Evolutionary conservation across 768 basidiomycete species (phyloP), one percentile per base, ranked within the genome.

Genomic region (Termitomyces sp.): DNA sequence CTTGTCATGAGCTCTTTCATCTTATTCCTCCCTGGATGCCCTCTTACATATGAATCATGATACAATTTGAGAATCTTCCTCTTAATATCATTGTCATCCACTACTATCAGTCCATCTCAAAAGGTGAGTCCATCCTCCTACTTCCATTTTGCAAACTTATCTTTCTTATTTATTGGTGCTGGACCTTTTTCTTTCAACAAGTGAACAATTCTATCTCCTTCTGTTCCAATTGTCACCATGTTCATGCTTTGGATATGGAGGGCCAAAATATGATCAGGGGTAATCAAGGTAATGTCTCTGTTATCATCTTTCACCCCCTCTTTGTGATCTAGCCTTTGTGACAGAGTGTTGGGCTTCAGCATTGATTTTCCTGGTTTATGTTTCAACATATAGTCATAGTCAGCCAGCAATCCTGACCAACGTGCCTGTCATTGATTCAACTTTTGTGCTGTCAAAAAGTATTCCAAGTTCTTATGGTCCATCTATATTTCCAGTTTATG

Each of bases 361-460:
- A 71, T 72, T 0, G 51, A 32, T 16, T 22, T 57, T 15, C 73
- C 75, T 7, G 74, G 78, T 57, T 50, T 63, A 63, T 75, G 80
- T 18, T 67, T 42, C 1, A 73, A 51, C 63, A 46, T 24, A 22
- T 76, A 78, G 44, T 79, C 66, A 61, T 72, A 81, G 7, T 75
- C 66, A 0, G 74, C 63, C 0, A 83, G 68, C 16, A 71, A 66
- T 0, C 70, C 59, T 0, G 73, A 68, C 82, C 82, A 84, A 8
- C 74, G 60, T 0, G 76, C 79, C 69, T 83, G 81, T 13, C 76
- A 53, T 6, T 71, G 65, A 60, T 74, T 81, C 0, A 84, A 70
- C 7, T 76, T 72, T 51, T 75, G 68, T 0, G 76, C 64, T 6
- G 67, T 71, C 24, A 60, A 61, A 68, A 82, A 83, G 59, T 82